phyloP scores from a whole-genome alignment of 331 rosid genomes.

The Malus hybrid region DNA sequence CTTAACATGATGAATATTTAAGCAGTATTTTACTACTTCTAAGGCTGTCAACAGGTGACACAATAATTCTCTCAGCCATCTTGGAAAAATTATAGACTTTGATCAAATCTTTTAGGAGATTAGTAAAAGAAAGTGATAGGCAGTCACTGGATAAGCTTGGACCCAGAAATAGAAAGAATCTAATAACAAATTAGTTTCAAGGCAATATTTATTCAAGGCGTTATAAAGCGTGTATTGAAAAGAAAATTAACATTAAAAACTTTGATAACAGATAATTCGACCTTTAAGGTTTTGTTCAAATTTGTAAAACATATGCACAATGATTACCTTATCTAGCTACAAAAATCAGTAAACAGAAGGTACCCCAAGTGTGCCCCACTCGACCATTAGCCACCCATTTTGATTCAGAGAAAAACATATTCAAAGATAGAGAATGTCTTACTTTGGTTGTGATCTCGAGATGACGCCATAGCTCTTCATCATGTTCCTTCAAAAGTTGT shows the following conservation, averaged over 20 bases:
- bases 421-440: constrained; percentile 16
- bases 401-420: neutral
- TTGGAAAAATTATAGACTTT: neutral
- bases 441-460: constrained; percentile 96
- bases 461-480: constrained; percentile 99
- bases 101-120: neutral
- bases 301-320: no score
- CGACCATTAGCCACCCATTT: neutral
- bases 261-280: neutral
- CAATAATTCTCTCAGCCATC: neutral
- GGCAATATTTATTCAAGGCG: neutral
- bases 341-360: neutral
- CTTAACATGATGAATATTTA: neutral
- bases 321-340: neutral
- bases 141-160: neutral
- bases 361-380: neutral
- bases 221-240: no score
- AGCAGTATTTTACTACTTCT: neutral
- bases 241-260: neutral
- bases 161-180: neutral
- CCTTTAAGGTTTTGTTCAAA: no score
- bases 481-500: constrained; percentile 87
- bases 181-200: neutral
- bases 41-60: neutral
- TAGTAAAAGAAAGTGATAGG: neutral